These are phyloP conservation scores for Meira nashicola DNA, from an alignment of 1,284 basidiomycete species.

Conservation along the genomic window DNA sequence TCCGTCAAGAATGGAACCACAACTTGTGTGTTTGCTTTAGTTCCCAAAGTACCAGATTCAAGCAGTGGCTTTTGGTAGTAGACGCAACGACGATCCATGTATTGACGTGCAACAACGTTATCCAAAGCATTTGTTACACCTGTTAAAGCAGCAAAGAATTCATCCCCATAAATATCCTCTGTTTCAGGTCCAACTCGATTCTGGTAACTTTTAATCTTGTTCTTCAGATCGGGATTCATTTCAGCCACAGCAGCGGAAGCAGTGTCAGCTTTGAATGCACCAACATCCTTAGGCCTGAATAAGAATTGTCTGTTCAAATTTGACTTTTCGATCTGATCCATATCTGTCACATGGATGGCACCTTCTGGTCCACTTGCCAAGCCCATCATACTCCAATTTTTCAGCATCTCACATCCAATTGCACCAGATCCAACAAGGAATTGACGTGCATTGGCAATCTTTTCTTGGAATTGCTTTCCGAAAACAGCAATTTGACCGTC, in stretches of 20 bases:
- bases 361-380: slow-evolving; percentile 77
- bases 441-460: slow-evolving; percentile 82
- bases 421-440: slow-evolving; percentile 98
- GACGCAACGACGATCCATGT: slow-evolving; percentile 98
- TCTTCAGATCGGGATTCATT: slow-evolving; percentile 90
- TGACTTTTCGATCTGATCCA: slow-evolving; percentile 99
- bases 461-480: slow-evolving; percentile 85
- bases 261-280: slow-evolving; percentile 95
- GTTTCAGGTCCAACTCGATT: slow-evolving; percentile 86
- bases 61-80: slow-evolving; percentile 94
- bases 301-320: slow-evolving; percentile 98
- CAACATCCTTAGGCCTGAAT: slow-evolving; percentile 93
- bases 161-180: slow-evolving; percentile 88
- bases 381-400: slow-evolving; percentile 99
- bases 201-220: slow-evolving; percentile 83
- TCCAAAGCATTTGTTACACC: slow-evolving; percentile 99
- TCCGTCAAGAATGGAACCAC: slow-evolving; percentile 92
- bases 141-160: slow-evolving; percentile 81
- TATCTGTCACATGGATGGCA: slow-evolving; percentile 86
- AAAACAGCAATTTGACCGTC: slow-evolving; percentile 96
- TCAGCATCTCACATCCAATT: slow-evolving; percentile 99
- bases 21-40: slow-evolving; percentile 97
- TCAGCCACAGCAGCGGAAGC: slow-evolving; percentile 85
- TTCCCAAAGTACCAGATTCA: slow-evolving; percentile 96
- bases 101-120: slow-evolving; percentile 89